These are phyloP conservation scores for Mycena pura DNA, from an alignment of 768 basidiomycete genomes.

Conservation along the genomic window DNA sequence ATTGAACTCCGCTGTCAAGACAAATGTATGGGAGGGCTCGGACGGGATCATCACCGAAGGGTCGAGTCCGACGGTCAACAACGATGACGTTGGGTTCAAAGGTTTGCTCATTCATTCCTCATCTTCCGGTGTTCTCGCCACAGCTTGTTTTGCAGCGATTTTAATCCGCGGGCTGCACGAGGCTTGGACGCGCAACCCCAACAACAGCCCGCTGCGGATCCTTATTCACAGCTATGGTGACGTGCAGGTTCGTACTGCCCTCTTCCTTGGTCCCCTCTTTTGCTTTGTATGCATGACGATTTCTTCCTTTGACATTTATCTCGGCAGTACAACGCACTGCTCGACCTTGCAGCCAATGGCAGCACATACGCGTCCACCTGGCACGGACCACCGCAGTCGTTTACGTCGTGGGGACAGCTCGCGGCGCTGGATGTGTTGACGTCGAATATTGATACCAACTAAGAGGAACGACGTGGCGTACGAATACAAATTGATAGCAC, in stretches of 20 bases:
- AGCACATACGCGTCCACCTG: conserved; percentile 53
- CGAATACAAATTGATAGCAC: too few relatives aligned
- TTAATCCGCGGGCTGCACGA: conserved; percentile 57
- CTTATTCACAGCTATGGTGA: conserved; percentile 57
- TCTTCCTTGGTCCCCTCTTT: neutral
- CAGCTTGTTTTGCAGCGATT: conserved; percentile 35
- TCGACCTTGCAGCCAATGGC: conserved; percentile 53
- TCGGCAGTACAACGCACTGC: conserved; percentile 53
- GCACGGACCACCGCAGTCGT: conserved; percentile 52
- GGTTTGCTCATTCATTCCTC: conserved; percentile 34
- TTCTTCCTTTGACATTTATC: neutral
- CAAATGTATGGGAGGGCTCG: conserved; percentile 51
- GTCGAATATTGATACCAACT: conserved; percentile 46
- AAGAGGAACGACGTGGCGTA: too few relatives aligned
- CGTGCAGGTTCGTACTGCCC: conserved; percentile 48
- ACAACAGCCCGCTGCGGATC: conserved; percentile 44
- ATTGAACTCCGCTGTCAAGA: conserved; percentile 50
- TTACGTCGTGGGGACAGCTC: conserved; percentile 58
- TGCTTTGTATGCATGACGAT: neutral
- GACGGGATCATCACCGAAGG: conserved; percentile 63
- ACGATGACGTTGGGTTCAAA: conserved; percentile 61
- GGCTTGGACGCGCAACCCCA: conserved; percentile 46
- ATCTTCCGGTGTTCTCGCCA: too few relatives aligned
- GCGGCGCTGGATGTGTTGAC: conserved; percentile 53
- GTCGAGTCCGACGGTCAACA: conserved; percentile 44